Evolutionary conservation across 306 rosid genomes (phyloP).

Genomic region (Mimosa bimucronata): DNA sequence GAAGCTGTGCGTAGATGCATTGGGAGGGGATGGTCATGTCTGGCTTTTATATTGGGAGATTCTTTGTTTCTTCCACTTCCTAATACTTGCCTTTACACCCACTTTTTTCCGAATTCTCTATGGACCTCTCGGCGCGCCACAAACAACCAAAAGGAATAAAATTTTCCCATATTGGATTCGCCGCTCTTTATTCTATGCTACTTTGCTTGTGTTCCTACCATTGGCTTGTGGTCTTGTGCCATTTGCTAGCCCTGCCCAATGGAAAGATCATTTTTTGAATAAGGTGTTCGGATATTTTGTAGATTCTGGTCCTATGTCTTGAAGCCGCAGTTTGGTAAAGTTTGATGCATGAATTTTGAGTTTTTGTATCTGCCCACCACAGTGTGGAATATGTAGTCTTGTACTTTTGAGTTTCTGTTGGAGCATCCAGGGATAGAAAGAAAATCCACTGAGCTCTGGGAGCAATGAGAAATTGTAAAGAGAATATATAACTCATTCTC

Average conservation of each 20-base stretch:
- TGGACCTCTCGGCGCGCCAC: conserved; percentile 57
- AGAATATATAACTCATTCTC: not conserved
- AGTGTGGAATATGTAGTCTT: not conserved
- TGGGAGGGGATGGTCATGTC: conserved; percentile 77
- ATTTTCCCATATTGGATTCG: conserved; percentile 71
- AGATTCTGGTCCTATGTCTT: conserved; percentile 11
- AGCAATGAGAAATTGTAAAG: not conserved
- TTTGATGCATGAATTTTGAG: not conserved
- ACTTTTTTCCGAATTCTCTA: conserved; percentile 53
- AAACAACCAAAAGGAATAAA: conserved; percentile 31
- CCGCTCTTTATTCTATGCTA: conserved; percentile 47
- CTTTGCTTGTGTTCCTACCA: conserved; percentile 61
- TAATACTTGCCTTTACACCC: conserved; percentile 54
- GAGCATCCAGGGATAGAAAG: not conserved
- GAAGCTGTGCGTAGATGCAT: conserved; percentile 74
- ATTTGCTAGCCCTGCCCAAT: conserved; percentile 70
- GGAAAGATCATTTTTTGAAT: conserved; percentile 67
- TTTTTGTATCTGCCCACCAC: not conserved
- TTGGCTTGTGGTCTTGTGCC: conserved; percentile 77
- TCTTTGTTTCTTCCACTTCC: conserved; percentile 68
- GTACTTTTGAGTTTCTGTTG: not conserved
- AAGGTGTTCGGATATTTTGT: conserved; percentile 21
- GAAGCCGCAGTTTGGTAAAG: conserved; percentile 1
- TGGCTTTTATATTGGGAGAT: conserved; percentile 84
- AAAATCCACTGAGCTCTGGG: not conserved